Conservation (phyloP, 2,329 filamentous ascomycete species). For the Penicillium thymicola region DNA sequence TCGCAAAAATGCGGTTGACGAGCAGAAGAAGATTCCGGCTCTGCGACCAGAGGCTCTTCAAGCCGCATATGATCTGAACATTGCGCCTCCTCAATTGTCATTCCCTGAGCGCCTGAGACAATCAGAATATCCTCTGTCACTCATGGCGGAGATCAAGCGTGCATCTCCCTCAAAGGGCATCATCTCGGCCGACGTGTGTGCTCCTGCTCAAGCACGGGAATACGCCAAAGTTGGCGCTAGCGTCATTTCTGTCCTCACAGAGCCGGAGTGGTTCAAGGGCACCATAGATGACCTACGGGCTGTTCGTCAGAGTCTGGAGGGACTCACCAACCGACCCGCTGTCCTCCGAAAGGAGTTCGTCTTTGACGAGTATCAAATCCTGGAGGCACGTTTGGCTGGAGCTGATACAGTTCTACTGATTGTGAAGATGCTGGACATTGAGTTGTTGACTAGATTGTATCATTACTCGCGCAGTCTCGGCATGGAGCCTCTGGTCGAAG, state of each 20-base stretch:
- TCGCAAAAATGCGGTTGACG: conserved; percentile 69
- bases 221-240: conserved; percentile 94
- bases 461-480: conserved; percentile 83
- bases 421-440: conserved; percentile 90
- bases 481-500: conserved; percentile 97
- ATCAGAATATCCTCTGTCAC: conserved; percentile 80
- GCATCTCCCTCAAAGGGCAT: conserved; percentile 95
- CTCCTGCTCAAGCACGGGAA: conserved; percentile 81
- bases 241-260: conserved; percentile 96
- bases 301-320: conserved; percentile 82
- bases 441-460: conserved; percentile 73
- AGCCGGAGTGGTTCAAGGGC: conserved; percentile 99
- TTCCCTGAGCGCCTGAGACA: conserved; percentile 76
- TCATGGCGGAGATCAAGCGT: conserved; percentile 97
- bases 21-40: conserved; percentile 81
- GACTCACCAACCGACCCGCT: conserved; percentile 88
- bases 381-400: conserved; percentile 87
- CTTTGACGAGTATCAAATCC: conserved; percentile 96
- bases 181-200: conserved; percentile 82
- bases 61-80: conserved; percentile 77
- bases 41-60: conserved; percentile 80
- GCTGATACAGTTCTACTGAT: conserved; percentile 94
- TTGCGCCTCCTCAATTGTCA: conserved; percentile 77
- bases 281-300: conserved; percentile 88
- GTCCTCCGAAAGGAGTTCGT: conserved; percentile 95